A percentile compares a stretch with the other conserved stretches of the same genome.
These are phyloP conservation scores for Ramaria sp. DNA, from an alignment of 768 basidiomycete species.

Conservation along the genomic window DNA sequence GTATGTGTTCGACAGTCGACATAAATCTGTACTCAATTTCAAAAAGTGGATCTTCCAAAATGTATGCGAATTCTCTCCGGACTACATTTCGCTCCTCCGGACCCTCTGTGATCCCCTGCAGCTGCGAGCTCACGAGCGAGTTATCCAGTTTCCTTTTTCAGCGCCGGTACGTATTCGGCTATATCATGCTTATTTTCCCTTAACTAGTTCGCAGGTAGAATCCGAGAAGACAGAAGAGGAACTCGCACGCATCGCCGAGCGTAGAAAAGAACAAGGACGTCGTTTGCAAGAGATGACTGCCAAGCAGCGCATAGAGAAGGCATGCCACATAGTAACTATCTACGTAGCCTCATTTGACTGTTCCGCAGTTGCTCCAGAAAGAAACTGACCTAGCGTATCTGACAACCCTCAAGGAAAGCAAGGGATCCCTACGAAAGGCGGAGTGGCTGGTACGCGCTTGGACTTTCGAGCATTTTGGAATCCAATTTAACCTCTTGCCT, in stretches of 20 bases:
- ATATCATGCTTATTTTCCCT: background rate
- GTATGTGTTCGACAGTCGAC: constrained; percentile 30
- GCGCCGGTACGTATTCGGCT: constrained; percentile 20
- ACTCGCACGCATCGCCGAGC: constrained; percentile 63
- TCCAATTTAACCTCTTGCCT: background rate
- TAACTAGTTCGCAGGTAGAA: constrained; percentile 20
- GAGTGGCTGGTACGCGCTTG: constrained; percentile 57
- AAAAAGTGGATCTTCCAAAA: constrained; percentile 83
- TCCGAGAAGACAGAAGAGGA: constrained; percentile 93
- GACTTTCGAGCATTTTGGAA: background rate
- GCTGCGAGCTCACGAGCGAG: constrained; percentile 52
- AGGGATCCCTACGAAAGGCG: constrained; percentile 46
- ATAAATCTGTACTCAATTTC: background rate
- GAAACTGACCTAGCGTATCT: constrained; percentile 65
- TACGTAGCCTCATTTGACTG: background rate
- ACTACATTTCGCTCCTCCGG: constrained; percentile 63
- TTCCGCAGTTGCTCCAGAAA: constrained; percentile 52
- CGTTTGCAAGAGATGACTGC: constrained; percentile 88
- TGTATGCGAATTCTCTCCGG: constrained; percentile 71
- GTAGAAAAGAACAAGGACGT: constrained; percentile 73
- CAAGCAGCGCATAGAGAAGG: constrained; percentile 78
- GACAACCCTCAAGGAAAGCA: constrained; percentile 50
- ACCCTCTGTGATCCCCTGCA: constrained; percentile 53
- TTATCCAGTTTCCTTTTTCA: constrained; percentile 84
- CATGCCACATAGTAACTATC: constrained; percentile 16